These are phyloP conservation scores for Peniophora sp. DNA, from an alignment of 1,284 basidiomycete genomes.

Conservation along the genomic window DNA sequence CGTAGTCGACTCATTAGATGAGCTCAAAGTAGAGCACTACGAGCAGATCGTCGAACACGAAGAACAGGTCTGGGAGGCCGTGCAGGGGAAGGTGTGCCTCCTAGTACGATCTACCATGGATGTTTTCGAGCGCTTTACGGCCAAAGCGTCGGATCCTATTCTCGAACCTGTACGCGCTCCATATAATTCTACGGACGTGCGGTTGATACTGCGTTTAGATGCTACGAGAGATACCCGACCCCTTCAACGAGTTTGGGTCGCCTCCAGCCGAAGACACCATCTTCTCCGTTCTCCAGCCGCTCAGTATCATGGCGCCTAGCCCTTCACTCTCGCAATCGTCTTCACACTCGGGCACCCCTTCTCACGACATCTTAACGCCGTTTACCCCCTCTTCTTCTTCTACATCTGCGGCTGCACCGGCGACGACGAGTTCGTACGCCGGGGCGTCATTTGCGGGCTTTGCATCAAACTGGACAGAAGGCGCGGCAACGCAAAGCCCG, in stretches of 20 bases:
- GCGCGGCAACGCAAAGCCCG: slow-evolving; percentile 26
- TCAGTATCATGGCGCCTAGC: slow-evolving; percentile 61
- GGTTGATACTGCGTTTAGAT: slow-evolving; percentile 77
- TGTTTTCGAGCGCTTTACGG: slow-evolving; percentile 74
- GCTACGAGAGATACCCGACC: slow-evolving; percentile 84
- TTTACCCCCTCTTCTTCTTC: slow-evolving; percentile 17
- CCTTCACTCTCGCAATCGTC: slow-evolving; percentile 25
- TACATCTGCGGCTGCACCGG: too few species aligned
- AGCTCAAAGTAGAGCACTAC: slow-evolving; percentile 75
- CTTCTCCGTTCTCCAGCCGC: slow-evolving; percentile 83
- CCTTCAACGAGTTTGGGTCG: slow-evolving; percentile 88
- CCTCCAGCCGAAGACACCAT: slow-evolving; percentile 85
- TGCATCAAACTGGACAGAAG: slow-evolving; percentile 25
- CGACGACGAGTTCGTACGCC: slow-evolving; percentile 19
- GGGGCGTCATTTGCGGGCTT: slow-evolving; percentile 12
- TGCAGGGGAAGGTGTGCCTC: slow-evolving; percentile 74
- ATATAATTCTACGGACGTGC: not conserved
- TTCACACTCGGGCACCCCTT: slow-evolving; percentile 32
- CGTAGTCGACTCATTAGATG: slow-evolving; percentile 75
- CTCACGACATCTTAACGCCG: slow-evolving; percentile 20
- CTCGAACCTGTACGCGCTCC: not conserved
- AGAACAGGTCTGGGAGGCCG: slow-evolving; percentile 88
- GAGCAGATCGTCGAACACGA: slow-evolving; percentile 87
- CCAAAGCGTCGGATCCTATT: slow-evolving; percentile 68
- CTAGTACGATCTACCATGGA: slow-evolving; percentile 77